Evolutionary conservation across 192 early-diverging fungal species (phyloP).

Genomic region (Thamnidium elegans): DNA sequence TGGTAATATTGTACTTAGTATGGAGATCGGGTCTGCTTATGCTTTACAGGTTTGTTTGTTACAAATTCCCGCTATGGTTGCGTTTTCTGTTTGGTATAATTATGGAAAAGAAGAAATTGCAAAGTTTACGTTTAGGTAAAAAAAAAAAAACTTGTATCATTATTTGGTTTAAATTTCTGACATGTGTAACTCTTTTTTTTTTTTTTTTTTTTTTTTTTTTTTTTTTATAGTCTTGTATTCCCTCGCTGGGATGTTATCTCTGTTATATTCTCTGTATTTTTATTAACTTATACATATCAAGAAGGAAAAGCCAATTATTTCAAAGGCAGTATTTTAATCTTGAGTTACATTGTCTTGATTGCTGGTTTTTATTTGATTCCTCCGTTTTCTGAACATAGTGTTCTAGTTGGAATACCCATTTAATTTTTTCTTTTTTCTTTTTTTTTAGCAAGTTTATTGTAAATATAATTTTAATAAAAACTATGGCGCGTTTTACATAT

Average conservation of each 20-base stretch:
- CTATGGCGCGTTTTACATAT: too few relatives aligned
- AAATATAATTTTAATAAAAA: too few relatives aligned
- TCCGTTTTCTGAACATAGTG: conserved; percentile 19
- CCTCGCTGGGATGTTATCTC: conserved; percentile 42
- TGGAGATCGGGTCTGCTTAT: conserved; percentile 97
- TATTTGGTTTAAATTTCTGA: background rate
- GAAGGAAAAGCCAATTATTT: conserved; percentile 98
- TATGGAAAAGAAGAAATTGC: conserved; percentile 31
- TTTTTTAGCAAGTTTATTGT: too few relatives aligned
- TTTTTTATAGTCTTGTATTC: conserved; percentile 40
- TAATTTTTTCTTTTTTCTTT: too few relatives aligned
- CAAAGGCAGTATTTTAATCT: conserved; percentile 86
- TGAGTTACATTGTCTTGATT: conserved; percentile 83
- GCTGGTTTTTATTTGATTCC: conserved; percentile 78
- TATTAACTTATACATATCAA: conserved; percentile 89
- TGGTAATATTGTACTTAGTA: conserved; percentile 76
- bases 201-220: too few relatives aligned
- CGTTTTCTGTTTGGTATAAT: conserved; percentile 69
- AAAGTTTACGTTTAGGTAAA: conserved; percentile 36
- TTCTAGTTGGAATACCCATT: too few relatives aligned
- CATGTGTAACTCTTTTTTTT: background rate
- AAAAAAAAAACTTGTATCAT: background rate
- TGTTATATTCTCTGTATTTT: conserved; percentile 54
- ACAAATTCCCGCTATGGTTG: conserved; percentile 93
- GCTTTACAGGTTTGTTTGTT: conserved; percentile 92